Evolutionary conservation across 306 rosid species (phyloP).

Genomic region (Quercus suber): DNA sequence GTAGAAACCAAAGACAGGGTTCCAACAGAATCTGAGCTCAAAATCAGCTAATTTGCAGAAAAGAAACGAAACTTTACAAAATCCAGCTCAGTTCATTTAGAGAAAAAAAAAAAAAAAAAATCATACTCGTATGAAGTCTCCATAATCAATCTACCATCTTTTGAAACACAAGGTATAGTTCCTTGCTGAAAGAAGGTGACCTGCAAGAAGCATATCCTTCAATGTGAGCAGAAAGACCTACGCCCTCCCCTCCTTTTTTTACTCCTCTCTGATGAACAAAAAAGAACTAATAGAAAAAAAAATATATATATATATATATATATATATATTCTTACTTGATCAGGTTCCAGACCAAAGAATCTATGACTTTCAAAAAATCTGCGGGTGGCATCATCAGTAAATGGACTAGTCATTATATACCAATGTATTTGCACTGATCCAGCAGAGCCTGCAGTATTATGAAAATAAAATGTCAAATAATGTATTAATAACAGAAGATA

Average conservation of each 20-base stretch:
- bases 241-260: neutral
- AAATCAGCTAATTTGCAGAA: conserved; percentile 12
- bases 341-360: conserved; percentile 87
- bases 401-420: conserved; percentile 99
- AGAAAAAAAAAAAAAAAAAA: conserved; percentile 14
- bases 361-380: conserved; percentile 83
- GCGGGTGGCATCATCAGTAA: conserved; percentile 86
- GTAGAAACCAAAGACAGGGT: neutral
- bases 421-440: conserved; percentile 73
- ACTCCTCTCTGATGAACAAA: neutral
- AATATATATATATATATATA: neutral
- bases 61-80: conserved; percentile 2
- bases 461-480: conserved; percentile 16
- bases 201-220: conserved; percentile 37
- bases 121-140: conserved; percentile 79
- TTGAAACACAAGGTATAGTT: conserved; percentile 91
- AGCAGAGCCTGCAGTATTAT: conserved; percentile 51
- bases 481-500: conserved; percentile 22
- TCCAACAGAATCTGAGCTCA: neutral
- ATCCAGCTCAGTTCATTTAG: conserved; percentile 2
- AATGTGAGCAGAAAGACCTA: conserved; percentile 25
- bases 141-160: conserved; percentile 92
- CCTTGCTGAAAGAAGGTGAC: conserved; percentile 98
- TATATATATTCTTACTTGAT: conserved; percentile 52
- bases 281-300: neutral